Evolutionary conservation across 2,329 filamentous ascomycete genomes (phyloP).

Genomic region (Fusarium fracticaudum): DNA sequence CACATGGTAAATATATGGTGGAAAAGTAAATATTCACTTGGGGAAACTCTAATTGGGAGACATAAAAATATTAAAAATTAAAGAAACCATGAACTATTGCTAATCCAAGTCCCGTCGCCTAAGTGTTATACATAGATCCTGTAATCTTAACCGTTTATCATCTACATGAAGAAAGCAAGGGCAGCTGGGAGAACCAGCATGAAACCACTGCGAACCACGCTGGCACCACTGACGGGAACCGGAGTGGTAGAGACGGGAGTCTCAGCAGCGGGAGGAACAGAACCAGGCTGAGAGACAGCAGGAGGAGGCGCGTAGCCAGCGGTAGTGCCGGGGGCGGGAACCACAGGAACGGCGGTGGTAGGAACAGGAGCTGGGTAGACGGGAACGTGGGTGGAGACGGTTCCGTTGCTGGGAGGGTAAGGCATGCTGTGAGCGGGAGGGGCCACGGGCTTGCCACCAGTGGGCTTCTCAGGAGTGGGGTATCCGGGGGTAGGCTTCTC

Average conservation of each 20-base stretch:
- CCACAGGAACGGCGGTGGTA: background rate
- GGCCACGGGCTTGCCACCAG: background rate
- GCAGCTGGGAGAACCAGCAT: constrained; percentile 22
- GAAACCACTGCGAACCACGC: constrained; percentile 12
- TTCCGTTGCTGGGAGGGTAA: constrained; percentile 29
- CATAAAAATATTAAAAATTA: constrained; percentile 20
- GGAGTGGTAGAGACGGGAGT: constrained; percentile 1
- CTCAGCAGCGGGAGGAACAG: constrained; percentile 1
- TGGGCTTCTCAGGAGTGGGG: constrained; percentile 14
- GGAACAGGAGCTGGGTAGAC: background rate
- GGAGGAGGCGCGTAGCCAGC: background rate
- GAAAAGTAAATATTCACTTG: accelerated
- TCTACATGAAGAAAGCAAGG: constrained; percentile 28
- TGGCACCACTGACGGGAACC: constrained; percentile 23
- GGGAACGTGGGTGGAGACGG: constrained; percentile 13
- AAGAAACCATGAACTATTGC: constrained; percentile 10
- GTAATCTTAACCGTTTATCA: background rate
- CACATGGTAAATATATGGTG: accelerated
- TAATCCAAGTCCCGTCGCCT: background rate
- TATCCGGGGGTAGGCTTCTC: background rate
- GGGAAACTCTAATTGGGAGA: accelerated
- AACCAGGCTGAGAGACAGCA: background rate
- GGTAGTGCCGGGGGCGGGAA: background rate
- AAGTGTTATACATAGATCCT: background rate
- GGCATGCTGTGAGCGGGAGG: constrained; percentile 11